Evolutionary conservation across 2,329 filamentous ascomycete genomes (phyloP), one percentile per base, ranked within the genome.

Genomic region (Cercospora canescens): DNA sequence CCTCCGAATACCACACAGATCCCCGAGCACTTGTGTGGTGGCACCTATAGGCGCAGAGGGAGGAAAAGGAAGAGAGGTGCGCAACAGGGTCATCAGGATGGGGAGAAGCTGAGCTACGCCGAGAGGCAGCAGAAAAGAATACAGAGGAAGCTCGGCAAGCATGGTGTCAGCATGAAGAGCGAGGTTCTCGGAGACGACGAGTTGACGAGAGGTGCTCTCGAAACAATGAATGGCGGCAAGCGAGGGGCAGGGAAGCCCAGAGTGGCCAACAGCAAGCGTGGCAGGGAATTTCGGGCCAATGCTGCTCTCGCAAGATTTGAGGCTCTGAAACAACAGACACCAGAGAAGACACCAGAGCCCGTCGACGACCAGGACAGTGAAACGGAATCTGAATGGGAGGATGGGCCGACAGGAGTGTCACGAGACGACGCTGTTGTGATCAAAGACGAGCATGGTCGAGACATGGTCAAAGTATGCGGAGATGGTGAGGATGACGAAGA

Each of bases 61-160:
- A 78, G 84, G 41, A 82, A 84, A 68, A 82, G 86, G 64, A 82
- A 84, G 72, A 80, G 82, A 64, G 79, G 79, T 24, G 80, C 79
- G 65, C 71, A 78, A 72, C 48, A 55, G 14, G 77, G 71, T 34
- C 65, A 59, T 70, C 79, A 85, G 58, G 81, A 79, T 71, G 80
- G 83, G 30, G 57, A 67, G 79, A 82, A 72, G 52, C 72, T 89
- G 32, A 88, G 85, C 6, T 92, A 92, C 77, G 88, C 89, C 54
- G 91, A 94, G 79, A 85, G 86, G 72, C 89, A 93, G 76, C 88
- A 93, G 76, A 83, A 87, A 68, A 84, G 88, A 61, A 93, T 93
- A 54, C 79, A 87, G 70, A 92, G 87, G 78, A 94, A 92, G 77
- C 94, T 94, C 76, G 91, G 91, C 12, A 93, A 91, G 77, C 94